Conservation (phyloP, 306 rosid genomes). For the Malus domestica region DNA sequence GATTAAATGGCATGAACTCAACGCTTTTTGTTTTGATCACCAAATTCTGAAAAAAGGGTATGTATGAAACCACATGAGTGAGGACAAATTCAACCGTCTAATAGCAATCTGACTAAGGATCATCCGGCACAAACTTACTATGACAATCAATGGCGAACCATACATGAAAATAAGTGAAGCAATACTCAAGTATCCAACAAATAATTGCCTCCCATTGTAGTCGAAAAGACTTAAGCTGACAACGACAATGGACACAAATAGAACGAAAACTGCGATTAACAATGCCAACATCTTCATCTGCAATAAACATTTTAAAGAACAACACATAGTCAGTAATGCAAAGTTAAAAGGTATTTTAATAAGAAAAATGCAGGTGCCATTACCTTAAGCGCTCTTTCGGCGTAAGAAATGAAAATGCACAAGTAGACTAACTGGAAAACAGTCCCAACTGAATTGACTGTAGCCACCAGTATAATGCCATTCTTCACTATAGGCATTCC, state of each 20-base stretch:
- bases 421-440: slow-evolving; percentile 31
- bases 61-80: background rate
- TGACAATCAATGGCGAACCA: slow-evolving; percentile 37
- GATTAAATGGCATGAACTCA: slow-evolving; percentile 40
- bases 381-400: slow-evolving; percentile 25
- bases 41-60: slow-evolving; percentile 21
- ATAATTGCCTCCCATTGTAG: slow-evolving; percentile 6
- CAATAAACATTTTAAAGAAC: background rate
- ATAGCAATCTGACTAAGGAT: background rate
- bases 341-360: background rate
- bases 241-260: slow-evolving; percentile 14
- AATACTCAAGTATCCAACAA: slow-evolving; percentile 31
- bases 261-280: slow-evolving; percentile 11
- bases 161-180: slow-evolving; percentile 40
- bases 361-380: background rate
- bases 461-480: slow-evolving; percentile 27
- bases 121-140: slow-evolving; percentile 20
- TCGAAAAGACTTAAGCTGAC: slow-evolving; percentile 18
- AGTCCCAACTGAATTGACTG: slow-evolving; percentile 38
- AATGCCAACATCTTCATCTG: slow-evolving; percentile 36
- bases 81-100: background rate
- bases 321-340: background rate
- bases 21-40: slow-evolving; percentile 37
- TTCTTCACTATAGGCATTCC: slow-evolving; percentile 21
- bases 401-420: slow-evolving; percentile 18